Evolutionary conservation across 345 rosid species (phyloP).

Genomic region (Streptanthus diversifolius): DNA sequence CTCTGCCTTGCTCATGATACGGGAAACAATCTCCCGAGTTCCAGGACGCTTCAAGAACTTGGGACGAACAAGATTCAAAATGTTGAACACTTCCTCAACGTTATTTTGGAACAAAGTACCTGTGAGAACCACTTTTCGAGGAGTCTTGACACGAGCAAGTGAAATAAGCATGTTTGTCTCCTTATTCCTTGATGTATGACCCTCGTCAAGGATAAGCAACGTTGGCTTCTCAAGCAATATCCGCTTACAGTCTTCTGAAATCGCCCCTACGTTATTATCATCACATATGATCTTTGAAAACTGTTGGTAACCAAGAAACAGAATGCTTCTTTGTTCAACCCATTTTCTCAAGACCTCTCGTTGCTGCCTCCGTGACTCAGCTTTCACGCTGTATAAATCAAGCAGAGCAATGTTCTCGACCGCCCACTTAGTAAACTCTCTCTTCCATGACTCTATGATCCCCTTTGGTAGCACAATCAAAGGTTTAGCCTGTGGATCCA

Average conservation of each 20-base stretch:
- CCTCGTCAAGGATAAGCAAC: conserved; percentile 83
- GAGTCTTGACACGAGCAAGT: conserved; percentile 75
- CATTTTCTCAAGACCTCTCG: conserved; percentile 62
- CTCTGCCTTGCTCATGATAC: conserved; percentile 64
- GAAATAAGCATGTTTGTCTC: conserved; percentile 66
- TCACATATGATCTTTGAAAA: conserved; percentile 73
- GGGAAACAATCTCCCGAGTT: conserved; percentile 43
- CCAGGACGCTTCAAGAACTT: conserved; percentile 59
- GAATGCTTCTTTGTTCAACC: conserved; percentile 66
- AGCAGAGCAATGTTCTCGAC: conserved; percentile 64
- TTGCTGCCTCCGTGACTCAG: conserved; percentile 67
- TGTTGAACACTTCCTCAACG: conserved; percentile 83
- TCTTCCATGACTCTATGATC: conserved; percentile 79
- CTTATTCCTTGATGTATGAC: conserved; percentile 83
- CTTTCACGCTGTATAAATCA: conserved; percentile 72
- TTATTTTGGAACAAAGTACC: conserved; percentile 90
- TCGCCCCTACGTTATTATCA: conserved; percentile 26
- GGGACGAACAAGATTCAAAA: conserved; percentile 82
- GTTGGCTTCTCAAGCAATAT: conserved; percentile 66
- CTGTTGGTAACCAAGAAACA: conserved; percentile 87
- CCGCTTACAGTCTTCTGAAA: conserved; percentile 46
- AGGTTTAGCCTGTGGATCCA: conserved; percentile 72
- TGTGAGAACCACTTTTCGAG: conserved; percentile 80
- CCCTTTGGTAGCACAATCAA: conserved; percentile 85
- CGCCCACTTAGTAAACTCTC: conserved; percentile 77